Conservation (phyloP, 2,329 filamentous ascomycete species). For the Microdochium bolleyi region DNA sequence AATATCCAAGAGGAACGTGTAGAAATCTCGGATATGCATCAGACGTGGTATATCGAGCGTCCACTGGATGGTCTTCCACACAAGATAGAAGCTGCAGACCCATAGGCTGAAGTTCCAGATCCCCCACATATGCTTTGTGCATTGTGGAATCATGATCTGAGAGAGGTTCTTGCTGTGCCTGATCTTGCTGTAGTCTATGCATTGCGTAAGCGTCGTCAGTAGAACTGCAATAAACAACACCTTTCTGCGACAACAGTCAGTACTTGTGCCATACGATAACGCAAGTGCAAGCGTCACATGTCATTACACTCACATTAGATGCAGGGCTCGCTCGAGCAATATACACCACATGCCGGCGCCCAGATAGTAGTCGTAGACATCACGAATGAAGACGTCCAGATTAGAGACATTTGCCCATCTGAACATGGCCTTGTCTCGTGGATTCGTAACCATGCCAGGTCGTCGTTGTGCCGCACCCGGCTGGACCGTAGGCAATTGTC, state of each 20-base stretch:
- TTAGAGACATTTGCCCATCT: slow-evolving; percentile 89
- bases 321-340: slow-evolving; percentile 60
- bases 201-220: slow-evolving; percentile 76
- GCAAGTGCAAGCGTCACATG: background rate
- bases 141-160: slow-evolving; percentile 60
- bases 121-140: slow-evolving; percentile 67
- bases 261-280: background rate
- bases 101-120: slow-evolving; percentile 73
- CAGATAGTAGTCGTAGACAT: slow-evolving; percentile 79
- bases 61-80: slow-evolving; percentile 70
- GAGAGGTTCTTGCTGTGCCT: slow-evolving; percentile 50
- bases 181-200: slow-evolving; percentile 74
- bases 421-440: slow-evolving; percentile 77
- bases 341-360: slow-evolving; percentile 84
- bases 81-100: slow-evolving; percentile 79
- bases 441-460: slow-evolving; percentile 17
- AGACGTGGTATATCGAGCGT: slow-evolving; percentile 67
- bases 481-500: background rate
- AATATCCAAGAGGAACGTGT: slow-evolving; percentile 72
- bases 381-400: slow-evolving; percentile 77
- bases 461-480: slow-evolving; percentile 4
- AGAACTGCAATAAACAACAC: slow-evolving; percentile 77
- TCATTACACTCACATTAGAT: slow-evolving; percentile 54
- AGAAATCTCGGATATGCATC: slow-evolving; percentile 77
- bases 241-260: slow-evolving; percentile 42